Percentiles rank a stretch among this genome's conserved stretches.
phyloP scores from a whole-genome alignment of 2,329 filamentous ascomycete genomes.

The Xylaria sp. region DNA sequence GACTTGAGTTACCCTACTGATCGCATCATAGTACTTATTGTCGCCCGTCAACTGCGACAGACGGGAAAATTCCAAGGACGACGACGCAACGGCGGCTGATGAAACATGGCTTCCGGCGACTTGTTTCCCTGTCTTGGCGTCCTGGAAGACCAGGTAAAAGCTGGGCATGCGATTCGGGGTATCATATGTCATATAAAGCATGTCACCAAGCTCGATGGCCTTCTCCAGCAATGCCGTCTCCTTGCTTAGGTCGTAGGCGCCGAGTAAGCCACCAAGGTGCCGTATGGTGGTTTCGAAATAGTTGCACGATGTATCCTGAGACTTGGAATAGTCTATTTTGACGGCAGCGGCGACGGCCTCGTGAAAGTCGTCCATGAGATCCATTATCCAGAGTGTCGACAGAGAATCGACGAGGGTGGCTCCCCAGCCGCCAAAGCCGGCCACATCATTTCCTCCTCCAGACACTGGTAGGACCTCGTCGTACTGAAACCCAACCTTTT shows the following conservation, averaged over 20 bases:
- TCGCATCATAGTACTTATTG: slow-evolving; percentile 78
- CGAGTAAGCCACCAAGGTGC: slow-evolving; percentile 58
- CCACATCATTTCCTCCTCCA: slow-evolving; percentile 43
- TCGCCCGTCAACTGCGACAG: slow-evolving; percentile 76
- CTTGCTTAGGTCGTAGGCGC: slow-evolving; percentile 59
- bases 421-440: slow-evolving; percentile 55
- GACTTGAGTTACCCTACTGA: slow-evolving; percentile 76
- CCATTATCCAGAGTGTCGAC: slow-evolving; percentile 73
- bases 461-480: slow-evolving; percentile 49
- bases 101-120: slow-evolving; percentile 52
- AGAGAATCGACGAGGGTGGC: slow-evolving; percentile 70
- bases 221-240: slow-evolving; percentile 57
- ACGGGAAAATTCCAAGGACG: slow-evolving; percentile 77
- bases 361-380: slow-evolving; percentile 65
- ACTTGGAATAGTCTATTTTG: slow-evolving; percentile 62
- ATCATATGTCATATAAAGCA: slow-evolving; percentile 61
- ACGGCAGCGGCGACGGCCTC: slow-evolving; percentile 61
- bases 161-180: slow-evolving; percentile 61
- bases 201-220: slow-evolving; percentile 58
- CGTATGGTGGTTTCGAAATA: slow-evolving; percentile 62
- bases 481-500: slow-evolving; percentile 47
- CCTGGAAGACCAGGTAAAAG: slow-evolving; percentile 67
- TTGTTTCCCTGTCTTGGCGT: slow-evolving; percentile 52
- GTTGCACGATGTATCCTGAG: slow-evolving; percentile 53
- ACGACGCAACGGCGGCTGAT: slow-evolving; percentile 62